A percentile compares a stretch with the other conserved stretches of the same genome.
phyloP scores from a whole-genome alignment of 2,329 filamentous ascomycete genomes.

The Trichoderma cornu-damae region DNA sequence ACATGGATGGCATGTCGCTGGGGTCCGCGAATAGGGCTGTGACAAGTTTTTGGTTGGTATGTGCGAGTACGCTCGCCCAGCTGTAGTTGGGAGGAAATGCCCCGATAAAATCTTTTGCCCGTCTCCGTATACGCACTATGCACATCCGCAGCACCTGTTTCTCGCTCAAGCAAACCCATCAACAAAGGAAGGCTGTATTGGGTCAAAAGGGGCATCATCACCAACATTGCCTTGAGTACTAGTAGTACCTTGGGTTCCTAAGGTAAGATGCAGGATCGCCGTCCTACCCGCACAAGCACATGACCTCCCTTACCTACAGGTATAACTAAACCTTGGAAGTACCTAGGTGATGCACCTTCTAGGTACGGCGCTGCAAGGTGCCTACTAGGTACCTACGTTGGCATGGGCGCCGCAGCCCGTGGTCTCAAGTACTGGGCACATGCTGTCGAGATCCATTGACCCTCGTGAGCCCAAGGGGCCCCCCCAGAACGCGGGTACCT shows the following conservation, averaged over 20 bases:
- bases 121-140: background rate
- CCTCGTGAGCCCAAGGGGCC: background rate
- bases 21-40: conserved; percentile 16
- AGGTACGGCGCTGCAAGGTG: too few relatives aligned
- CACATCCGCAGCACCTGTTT: background rate
- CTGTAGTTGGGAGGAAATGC: background rate
- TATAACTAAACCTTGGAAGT: too few relatives aligned
- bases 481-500: background rate
- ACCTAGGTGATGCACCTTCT: too few relatives aligned
- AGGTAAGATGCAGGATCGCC: background rate
- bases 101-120: background rate
- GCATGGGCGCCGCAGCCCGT: too few relatives aligned
- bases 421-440: background rate
- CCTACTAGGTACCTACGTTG: too few relatives aligned
- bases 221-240: too few relatives aligned
- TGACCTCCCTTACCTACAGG: too few relatives aligned
- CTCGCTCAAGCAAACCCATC: background rate
- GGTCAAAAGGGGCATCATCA: too few relatives aligned
- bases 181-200: background rate
- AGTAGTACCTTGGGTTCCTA: too few relatives aligned
- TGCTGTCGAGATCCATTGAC: background rate
- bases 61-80: background rate
- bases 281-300: background rate
- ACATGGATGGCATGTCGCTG: conserved; percentile 6
- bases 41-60: conserved; percentile 11